Base-by-base conservation (phyloP, 345 rosid species). In the Lepidium aucheri region DNA sequence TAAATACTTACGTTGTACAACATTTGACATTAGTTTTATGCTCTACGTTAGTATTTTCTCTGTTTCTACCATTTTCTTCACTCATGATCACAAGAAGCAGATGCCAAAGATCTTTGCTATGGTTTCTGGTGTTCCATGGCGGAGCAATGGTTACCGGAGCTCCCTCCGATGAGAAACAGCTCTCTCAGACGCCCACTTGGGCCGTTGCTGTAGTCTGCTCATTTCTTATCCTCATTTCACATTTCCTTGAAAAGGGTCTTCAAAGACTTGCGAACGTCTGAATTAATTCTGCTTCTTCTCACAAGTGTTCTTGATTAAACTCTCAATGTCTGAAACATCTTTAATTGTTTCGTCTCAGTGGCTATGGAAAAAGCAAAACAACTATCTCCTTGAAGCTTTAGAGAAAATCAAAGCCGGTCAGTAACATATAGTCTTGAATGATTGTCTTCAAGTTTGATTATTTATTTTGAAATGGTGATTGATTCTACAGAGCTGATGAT, bases 171-270 rank as follows among this genome's bases (percentile, higher is more conserved):
- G 67, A 67, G 65, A 86, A 86, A 71, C 30, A 77, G 69, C 95
- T 94, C 42, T 76, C 80, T 73, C 89, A 84, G 74, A 90, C 96
- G 24, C 86, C 97, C 2, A 94, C 99, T 28, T 90, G 99, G 99
- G 99, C 96, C 0, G 97, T 94, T 5, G 89, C 96, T 6, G 42
- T 73, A 14, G 89, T 94, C 68, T 90, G 89, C 75, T 76, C 95
- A 4, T 84, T 85, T 58, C 81, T 94, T 61, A 83, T 94, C 57
- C 24, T 88, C 76, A 62, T 90, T 49, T 94, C 97, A 9, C 69
- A 84, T 72, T 53, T 74, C 66, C 72, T 94, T 49, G 96, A 90
- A 70, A 85, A 77, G 74, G 28, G 77, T 76, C 88, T 94, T 74
- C 87, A 86, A 74, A 88, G 76, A 80, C 77, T 88, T 5, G 95